Evolutionary conservation across 805 yeast species (phyloP).

Genomic region (Hanseniaspora jakobsenii): DNA sequence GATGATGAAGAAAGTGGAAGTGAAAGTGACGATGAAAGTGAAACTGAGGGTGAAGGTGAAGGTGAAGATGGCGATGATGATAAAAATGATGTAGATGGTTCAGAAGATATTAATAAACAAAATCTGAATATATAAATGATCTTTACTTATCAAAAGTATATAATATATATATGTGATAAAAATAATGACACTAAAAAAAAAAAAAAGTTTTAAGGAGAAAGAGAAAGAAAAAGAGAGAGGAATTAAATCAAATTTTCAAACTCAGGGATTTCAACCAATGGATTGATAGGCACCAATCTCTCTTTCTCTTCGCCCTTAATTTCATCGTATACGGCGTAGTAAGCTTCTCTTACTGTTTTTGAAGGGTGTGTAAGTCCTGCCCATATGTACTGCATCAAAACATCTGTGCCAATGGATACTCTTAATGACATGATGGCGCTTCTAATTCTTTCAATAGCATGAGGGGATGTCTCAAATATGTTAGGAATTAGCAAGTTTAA

Average conservation of each 20-base stretch:
- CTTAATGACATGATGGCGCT: conserved; percentile 71
- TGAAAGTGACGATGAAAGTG: conserved; percentile 13
- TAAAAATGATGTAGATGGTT: neutral
- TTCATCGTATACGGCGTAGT: conserved; percentile 72
- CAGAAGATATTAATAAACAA: neutral
- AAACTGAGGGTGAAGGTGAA: conserved; percentile 9
- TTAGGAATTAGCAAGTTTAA: conserved; percentile 79
- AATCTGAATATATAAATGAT: neutral
- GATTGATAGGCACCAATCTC: conserved; percentile 73
- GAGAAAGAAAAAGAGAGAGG: too few relatives aligned
- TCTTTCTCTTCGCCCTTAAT: conserved; percentile 66
- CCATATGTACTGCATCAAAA: conserved; percentile 63
- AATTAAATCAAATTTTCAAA: conserved; percentile 33
- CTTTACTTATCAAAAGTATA: neutral
- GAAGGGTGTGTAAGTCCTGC: conserved; percentile 93
- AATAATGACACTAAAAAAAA: too few relatives aligned
- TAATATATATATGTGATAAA: too few relatives aligned
- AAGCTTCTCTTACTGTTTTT: conserved; percentile 65
- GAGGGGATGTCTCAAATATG: conserved; percentile 88
- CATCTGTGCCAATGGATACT: conserved; percentile 62
- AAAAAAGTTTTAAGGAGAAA: too few relatives aligned
- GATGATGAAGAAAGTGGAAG: conserved; percentile 14
- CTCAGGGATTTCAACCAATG: conserved; percentile 39
- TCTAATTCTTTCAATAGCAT: conserved; percentile 69
- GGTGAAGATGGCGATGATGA: neutral